phyloP scores from a whole-genome alignment of 1,139 yeast species.

The Casaregolazyma suthepensis region DNA sequence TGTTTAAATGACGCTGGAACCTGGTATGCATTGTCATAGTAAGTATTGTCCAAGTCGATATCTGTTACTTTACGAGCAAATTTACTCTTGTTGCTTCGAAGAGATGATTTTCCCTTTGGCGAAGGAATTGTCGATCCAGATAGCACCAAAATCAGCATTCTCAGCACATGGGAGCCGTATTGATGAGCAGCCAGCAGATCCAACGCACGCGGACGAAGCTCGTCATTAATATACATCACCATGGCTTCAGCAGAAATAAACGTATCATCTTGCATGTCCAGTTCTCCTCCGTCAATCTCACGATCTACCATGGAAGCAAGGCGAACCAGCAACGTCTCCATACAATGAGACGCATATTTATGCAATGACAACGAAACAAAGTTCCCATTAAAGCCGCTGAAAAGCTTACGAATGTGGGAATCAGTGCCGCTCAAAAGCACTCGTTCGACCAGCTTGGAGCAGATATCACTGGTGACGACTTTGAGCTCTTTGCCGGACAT shows the following conservation, averaged over 20 bases:
- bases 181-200: conserved; percentile 54
- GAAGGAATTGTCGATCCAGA: conserved; percentile 82
- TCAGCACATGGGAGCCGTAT: conserved; percentile 82
- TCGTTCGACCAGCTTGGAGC: conserved; percentile 89
- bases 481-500: conserved; percentile 85
- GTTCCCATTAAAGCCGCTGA: conserved; percentile 62
- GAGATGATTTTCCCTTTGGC: conserved; percentile 58
- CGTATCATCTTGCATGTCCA: conserved; percentile 29
- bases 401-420: conserved; percentile 55
- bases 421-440: conserved; percentile 63
- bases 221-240: conserved; percentile 59
- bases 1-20: conserved; percentile 67
- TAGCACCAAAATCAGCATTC: conserved; percentile 63
- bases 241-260: conserved; percentile 56
- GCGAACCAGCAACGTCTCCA: conserved; percentile 78
- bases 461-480: conserved; percentile 87
- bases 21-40: conserved; percentile 47
- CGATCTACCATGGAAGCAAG: conserved; percentile 71
- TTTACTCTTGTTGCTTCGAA: conserved; percentile 81
- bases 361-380: conserved; percentile 75
- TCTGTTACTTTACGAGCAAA: conserved; percentile 92
- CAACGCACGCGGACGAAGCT: conserved; percentile 51
- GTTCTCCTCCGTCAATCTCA: conserved; percentile 42
- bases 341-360: conserved; percentile 88
- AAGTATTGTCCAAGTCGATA: conserved; percentile 48